Conservation (phyloP, 2,329 filamentous ascomycete genomes). For the Colletotrichum aenigma region DNA sequence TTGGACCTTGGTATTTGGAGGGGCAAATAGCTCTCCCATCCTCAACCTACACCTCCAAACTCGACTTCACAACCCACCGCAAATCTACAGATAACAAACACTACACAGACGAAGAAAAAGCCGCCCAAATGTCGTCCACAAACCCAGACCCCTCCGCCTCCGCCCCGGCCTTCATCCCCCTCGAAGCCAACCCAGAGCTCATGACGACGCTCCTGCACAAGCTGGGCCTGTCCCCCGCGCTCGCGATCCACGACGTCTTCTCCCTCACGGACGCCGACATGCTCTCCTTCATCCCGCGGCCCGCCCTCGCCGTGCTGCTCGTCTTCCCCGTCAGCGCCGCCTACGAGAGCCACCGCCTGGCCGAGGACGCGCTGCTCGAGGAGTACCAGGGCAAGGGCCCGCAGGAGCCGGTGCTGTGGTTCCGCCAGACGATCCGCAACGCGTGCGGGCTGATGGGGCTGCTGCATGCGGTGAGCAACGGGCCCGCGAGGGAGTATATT, state of each 20-base stretch:
- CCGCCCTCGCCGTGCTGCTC: slow-evolving; percentile 85
- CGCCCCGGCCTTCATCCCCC: slow-evolving; percentile 58
- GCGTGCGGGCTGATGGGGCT: slow-evolving; percentile 91
- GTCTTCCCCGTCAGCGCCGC: slow-evolving; percentile 84
- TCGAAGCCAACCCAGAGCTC: slow-evolving; percentile 82
- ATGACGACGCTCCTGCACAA: slow-evolving; percentile 84
- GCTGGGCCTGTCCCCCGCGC: slow-evolving; percentile 78
- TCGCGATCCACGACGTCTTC: slow-evolving; percentile 90
- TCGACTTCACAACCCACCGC: not conserved
- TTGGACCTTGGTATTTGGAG: not conserved
- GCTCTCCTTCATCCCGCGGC: slow-evolving; percentile 85
- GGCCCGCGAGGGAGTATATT: slow-evolving; percentile 68
- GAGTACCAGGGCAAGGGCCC: slow-evolving; percentile 73
- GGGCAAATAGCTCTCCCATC: slow-evolving; percentile 4
- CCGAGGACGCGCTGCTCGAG: slow-evolving; percentile 69
- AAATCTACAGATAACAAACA: not conserved
- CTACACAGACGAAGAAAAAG: not conserved
- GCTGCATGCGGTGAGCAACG: slow-evolving; percentile 83
- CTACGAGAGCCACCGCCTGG: slow-evolving; percentile 77
- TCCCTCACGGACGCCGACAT: slow-evolving; percentile 86
- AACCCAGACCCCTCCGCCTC: slow-evolving; percentile 43
- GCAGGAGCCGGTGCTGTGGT: slow-evolving; percentile 85
- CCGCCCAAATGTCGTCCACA: slow-evolving; percentile 26
- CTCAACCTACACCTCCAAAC: not conserved
- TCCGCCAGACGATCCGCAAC: slow-evolving; percentile 92